Evolutionary conservation across 2,329 filamentous ascomycete genomes (phyloP), one percentile per base, ranked within the genome.

Genomic region (Hymenoscyphus salicellus): DNA sequence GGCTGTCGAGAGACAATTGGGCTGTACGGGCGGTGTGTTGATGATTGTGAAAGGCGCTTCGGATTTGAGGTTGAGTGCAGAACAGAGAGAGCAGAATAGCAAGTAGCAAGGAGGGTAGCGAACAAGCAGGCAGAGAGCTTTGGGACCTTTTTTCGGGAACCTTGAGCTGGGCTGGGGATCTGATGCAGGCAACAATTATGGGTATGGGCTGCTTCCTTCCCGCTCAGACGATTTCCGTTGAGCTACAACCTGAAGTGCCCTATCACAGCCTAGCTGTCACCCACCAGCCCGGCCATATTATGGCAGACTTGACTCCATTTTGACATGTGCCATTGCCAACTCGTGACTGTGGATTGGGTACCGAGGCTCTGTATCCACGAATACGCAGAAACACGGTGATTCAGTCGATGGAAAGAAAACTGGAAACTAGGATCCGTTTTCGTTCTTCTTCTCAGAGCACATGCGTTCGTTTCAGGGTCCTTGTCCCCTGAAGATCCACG

Each of bases 241-340:
- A 26, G 46, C 46, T 5, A 7, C 14, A 7, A 8, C 26, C 7
- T 11, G 26, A 20, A 52, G 26, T 11, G 26, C 10, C 46, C 46
- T 52, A 52, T 52, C 46, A 49, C 43, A 49, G 20, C 7, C 33
- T 16, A 16, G 10, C 11, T 16, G 14, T 38, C 33, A 3, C 33
- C 23, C 46, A 52, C 46, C 46, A 52, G 20, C 28, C 20, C 46
- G 46, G 46, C 46, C 46, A 52, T 14, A 52, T 61, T 33, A 33
- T 61, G 46, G 28, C 41, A 55, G 23, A 52, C 14, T n/a, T 52
- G 41, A 33, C 49, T 33, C 28, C n/a, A 2, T 55, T 55, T 61
- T 61, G 59, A 38, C 59, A 61, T 61, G 59, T 60, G 55, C 32
- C 23, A n/a, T 26, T 57, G 55, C n/a, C n/a, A 23, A 55, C 26